Evolutionary conservation across 805 yeast genomes (phyloP).

Genomic region (Hermanozyma aechmeae): DNA sequence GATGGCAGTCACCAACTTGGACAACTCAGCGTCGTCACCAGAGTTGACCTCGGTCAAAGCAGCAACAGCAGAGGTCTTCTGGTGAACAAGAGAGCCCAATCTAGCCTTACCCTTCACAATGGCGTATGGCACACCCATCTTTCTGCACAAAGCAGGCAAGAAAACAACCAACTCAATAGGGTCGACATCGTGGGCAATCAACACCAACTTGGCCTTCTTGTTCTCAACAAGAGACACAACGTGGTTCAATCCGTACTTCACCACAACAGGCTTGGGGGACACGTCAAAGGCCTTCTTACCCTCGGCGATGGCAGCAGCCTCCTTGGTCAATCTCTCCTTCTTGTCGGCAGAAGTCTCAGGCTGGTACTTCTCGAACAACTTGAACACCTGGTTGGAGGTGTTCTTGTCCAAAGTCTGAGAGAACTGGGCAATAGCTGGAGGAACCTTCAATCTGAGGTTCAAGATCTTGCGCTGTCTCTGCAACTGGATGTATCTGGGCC

Average conservation of each 20-base stretch:
- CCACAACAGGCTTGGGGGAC: slow-evolving; percentile 92
- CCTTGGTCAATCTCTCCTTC: slow-evolving; percentile 98
- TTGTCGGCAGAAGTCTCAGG: slow-evolving; percentile 96
- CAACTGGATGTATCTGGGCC: slow-evolving; percentile 26
- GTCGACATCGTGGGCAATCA: slow-evolving; percentile 98
- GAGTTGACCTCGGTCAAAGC: slow-evolving; percentile 92
- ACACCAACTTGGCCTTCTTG: slow-evolving; percentile 96
- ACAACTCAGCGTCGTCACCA: slow-evolving; percentile 92
- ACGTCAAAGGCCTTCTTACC: slow-evolving; percentile 96
- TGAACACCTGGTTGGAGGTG: slow-evolving; percentile 96
- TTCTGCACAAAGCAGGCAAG: slow-evolving; percentile 98
- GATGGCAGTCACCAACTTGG: slow-evolving; percentile 86
- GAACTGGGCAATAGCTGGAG: slow-evolving; percentile 97
- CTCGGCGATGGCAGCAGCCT: slow-evolving; percentile 98
- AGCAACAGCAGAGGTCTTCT: slow-evolving; percentile 95
- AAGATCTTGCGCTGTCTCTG: slow-evolving; percentile 99
- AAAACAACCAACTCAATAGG: slow-evolving; percentile 96
- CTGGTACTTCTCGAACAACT: slow-evolving; percentile 97
- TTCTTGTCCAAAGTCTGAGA: slow-evolving; percentile 94
- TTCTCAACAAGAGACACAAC: slow-evolving; percentile 94
- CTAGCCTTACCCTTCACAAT: slow-evolving; percentile 98
- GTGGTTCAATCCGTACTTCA: slow-evolving; percentile 98
- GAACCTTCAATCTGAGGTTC: slow-evolving; percentile 94
- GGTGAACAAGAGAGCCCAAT: slow-evolving; percentile 94
- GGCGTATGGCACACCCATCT: slow-evolving; percentile 99